These are phyloP conservation scores for Ruellia speciosa DNA, from an alignment of 305 asterid genomes.

Conservation along the genomic window DNA sequence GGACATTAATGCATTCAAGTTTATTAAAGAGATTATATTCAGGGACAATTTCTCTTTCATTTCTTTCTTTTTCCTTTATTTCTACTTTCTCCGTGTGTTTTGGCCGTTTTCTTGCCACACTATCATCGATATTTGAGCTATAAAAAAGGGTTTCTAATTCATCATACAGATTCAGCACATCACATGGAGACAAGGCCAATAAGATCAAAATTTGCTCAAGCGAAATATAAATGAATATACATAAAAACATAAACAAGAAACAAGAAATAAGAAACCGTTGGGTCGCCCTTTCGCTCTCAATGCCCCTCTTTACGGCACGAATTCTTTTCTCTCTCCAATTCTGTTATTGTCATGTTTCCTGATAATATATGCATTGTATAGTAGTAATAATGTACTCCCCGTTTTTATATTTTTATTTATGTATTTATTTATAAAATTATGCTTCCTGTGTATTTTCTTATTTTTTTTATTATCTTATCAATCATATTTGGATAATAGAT, in stretches of 20 bases:
- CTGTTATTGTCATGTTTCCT: neutral
- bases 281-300: neutral
- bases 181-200: slow-evolving; percentile 27
- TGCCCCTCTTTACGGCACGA: neutral
- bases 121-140: slow-evolving; percentile 34
- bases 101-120: neutral
- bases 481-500: too few species aligned
- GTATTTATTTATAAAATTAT: too few species aligned
- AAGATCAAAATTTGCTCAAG: slow-evolving; percentile 29
- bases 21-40: neutral
- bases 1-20: slow-evolving; percentile 16
- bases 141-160: slow-evolving; percentile 15
- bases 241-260: slow-evolving; percentile 7
- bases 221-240: neutral
- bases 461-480: too few species aligned
- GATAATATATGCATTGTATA: too few species aligned
- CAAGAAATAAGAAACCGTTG: neutral
- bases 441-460: too few species aligned
- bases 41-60: neutral
- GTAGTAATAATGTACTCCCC: too few species aligned
- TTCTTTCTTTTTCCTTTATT: too few species aligned
- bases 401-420: too few species aligned
- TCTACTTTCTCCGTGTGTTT: too few species aligned
- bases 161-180: slow-evolving; percentile 23
- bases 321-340: neutral